Conservation (phyloP, 805 yeast species). For the Debaryomyces maramus region DNA sequence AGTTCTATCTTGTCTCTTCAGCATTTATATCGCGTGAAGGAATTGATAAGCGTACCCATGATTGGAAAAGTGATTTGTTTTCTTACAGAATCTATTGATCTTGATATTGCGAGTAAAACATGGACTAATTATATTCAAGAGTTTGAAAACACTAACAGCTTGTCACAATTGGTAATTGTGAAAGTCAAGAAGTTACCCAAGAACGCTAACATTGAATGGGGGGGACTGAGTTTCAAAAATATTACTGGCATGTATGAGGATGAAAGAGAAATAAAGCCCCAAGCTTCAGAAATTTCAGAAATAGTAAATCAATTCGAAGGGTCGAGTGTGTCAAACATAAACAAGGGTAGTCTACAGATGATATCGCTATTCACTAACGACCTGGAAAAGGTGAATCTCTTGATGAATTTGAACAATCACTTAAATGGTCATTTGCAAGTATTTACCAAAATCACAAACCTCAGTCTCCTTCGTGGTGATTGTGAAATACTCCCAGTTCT, state of each 20-base stretch:
- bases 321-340: conserved; percentile 6
- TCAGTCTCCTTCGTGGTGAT: conserved; percentile 7
- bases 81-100: conserved; percentile 36
- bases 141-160: conserved; percentile 16
- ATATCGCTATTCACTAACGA: conserved; percentile 17
- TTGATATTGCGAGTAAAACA: conserved; percentile 30
- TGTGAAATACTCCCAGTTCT: conserved; percentile 15
- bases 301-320: conserved; percentile 1
- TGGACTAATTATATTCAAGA: conserved; percentile 47
- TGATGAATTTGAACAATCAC: conserved; percentile 7
- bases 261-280: conserved; percentile 28
- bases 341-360: conserved; percentile 7
- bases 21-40: conserved; percentile 65
- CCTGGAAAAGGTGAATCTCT: conserved; percentile 7
- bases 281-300: conserved; percentile 10
- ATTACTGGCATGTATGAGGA: conserved; percentile 37
- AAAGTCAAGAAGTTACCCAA: conserved; percentile 61
- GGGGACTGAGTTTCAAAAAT: conserved; percentile 55
- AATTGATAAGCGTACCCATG: conserved; percentile 47
- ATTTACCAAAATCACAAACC: conserved; percentile 2
- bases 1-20: conserved; percentile 65
- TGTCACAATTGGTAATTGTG: conserved; percentile 46
- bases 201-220: conserved; percentile 72
- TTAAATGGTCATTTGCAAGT: conserved; percentile 9
- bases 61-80: conserved; percentile 57